Conservation (phyloP, 176 grass and related monocot genomes). For the Olyra latifolia region DNA sequence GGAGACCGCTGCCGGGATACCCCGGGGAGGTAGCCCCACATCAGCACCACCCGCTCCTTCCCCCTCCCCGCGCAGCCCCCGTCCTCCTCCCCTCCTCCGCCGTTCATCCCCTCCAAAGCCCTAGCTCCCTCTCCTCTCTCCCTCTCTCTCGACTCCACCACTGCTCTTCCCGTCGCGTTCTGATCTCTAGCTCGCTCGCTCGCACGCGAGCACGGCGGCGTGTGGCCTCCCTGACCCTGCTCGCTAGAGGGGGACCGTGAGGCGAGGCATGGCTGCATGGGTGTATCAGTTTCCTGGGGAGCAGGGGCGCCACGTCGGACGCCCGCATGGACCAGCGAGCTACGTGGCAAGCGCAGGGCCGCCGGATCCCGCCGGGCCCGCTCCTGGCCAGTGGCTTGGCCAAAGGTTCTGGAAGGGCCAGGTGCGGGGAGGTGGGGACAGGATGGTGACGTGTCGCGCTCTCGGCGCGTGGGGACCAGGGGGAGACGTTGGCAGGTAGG, state of each 20-base stretch:
- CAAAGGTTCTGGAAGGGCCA: conserved; percentile 84
- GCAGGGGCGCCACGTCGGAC: conserved; percentile 66
- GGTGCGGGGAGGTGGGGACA: not conserved
- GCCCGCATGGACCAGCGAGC: not conserved
- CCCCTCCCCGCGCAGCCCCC: not conserved
- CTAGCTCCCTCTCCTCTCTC: not conserved
- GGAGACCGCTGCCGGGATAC: conserved; percentile 87
- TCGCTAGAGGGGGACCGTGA: conserved; percentile 9
- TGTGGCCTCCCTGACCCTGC: too few species aligned
- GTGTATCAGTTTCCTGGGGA: conserved; percentile 72
- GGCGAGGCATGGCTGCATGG: conserved; percentile 55
- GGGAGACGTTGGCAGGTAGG: too few species aligned
- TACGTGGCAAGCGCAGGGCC: conserved; percentile 48
- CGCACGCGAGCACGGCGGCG: conserved; percentile 3
- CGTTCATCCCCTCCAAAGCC: conserved; percentile 60
- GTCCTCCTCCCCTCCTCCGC: conserved; percentile 45
- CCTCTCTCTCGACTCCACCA: conserved; percentile 18
- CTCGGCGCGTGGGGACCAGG: too few species aligned
- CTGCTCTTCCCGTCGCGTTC: not conserved
- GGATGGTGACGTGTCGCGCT: conserved; percentile 36
- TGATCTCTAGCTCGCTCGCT: not conserved
- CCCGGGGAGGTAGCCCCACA: conserved; percentile 96
- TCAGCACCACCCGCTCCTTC: conserved; percentile 75
- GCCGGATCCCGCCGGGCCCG: conserved; percentile 48
- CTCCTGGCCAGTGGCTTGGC: conserved; percentile 63